Evolutionary conservation across 805 yeast species (phyloP), one percentile per base, ranked within the genome.

Genomic region (Scheffersomyces ergatensis): DNA sequence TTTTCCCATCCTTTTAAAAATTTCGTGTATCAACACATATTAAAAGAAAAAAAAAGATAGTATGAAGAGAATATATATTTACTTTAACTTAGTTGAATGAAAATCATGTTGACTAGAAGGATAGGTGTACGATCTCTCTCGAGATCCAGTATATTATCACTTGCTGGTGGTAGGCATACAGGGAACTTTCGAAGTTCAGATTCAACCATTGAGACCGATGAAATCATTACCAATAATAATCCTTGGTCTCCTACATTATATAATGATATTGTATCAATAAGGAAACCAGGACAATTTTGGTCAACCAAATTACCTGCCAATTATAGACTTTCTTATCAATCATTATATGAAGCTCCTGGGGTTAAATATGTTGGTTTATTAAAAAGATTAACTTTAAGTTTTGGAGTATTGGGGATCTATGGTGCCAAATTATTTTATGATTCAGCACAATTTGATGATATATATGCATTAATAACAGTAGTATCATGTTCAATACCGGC

Each of bases 321-420:
- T 19, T 74, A 56, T 43, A 62, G 88, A 38, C 62, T 81, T 5
- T 79, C 85, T 2, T 75, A 79, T 50, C 70, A 69, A 44, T 84
- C 90, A 3, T 50, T 85, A 19, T 85, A 85, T 51, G 76, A 70
- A 37, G 79, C 85, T 0, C 88, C 89, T 0, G 70, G 81, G 2
- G 68, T 78, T 6, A 74, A 76, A 35, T 80, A 82, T 42, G 79
- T 83, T 2, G 77, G 85, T 2, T 70, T 82, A 40, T 65, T 83
- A 34, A 84, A 82, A 51, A 59, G 89, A 46, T 66, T 83, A 41
- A 68, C 85, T 2, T 51, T 84, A 8, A 83, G 85, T 19, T 76
- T 83, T 51, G 78, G 81, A 2, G 72, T 74, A 0, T 55, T 80
- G 21, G 89, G 89, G 0, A 54, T 77, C 3, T 79, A 82, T 46